Base-by-base conservation (phyloP, 202 grass and related monocot species). In the Setaria viridis region DNA sequence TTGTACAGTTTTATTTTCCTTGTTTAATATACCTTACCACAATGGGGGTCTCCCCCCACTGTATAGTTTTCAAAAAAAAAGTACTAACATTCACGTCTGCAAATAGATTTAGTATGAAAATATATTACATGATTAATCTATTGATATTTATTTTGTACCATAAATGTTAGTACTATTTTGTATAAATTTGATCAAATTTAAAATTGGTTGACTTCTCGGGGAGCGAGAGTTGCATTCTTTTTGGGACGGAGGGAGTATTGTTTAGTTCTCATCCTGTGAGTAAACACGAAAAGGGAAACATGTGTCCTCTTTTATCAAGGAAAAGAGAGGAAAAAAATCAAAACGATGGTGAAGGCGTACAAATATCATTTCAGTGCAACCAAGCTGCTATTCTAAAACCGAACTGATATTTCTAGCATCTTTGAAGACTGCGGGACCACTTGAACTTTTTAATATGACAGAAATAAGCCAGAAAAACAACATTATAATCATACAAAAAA, bases 361-460 rank as follows among this genome's bases (percentile, higher is more conserved):
- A 76, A 12, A 41, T 42, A 91, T 68, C 49, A 21, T 68, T 62
- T 51, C 16, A 68, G 42, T 76, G 30, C 46, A 39, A 67, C 10
- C 46, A 39, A 79, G 9, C 59, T 65, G 43, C 45, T 48, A 49
- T 41, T 29, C 30, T 21, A 33, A 51, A 63, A 14, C 16, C 3
- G 14, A 75, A 29, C n/a, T 60, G 58, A n/a, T 75, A 54, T 35
- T 74, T 54, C 7, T 68, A 60, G 1, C 21, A 60, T 60, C 57
- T 29, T 60, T 29, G n/a, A 9, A 60, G n/a, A 60, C 21, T 12
- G 10, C 29, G 58, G 10, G 58, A 60, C n/a, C 10, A 29, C 65
- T 67, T 67, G 41, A 42, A 20, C 10, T 37, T 29, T 20, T 2
- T 29, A 60, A 25, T 57, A 57, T 29, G n/a, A 60, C 9, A 60